Base-by-base conservation (phyloP, 257 asterid genomes). In the Scutellaria baicalensis region DNA sequence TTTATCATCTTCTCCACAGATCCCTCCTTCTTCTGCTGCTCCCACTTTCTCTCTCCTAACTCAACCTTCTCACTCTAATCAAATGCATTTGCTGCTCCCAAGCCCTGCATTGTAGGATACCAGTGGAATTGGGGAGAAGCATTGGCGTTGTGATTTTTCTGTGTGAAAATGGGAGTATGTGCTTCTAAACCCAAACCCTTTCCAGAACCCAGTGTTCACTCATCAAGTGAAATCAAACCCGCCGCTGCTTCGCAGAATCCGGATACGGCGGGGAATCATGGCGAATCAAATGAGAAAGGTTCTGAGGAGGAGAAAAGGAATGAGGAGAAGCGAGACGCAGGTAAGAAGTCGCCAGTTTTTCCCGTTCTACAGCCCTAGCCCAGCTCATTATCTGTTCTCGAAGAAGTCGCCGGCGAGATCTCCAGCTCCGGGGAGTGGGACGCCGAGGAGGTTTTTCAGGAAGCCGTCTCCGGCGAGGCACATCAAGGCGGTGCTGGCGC, bases 401-500 rank as follows among this genome's bases (percentile, higher is more conserved):
- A 91, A 88, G 84, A 84, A 86, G 72, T 88, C 97, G 51, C 94
- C 95, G 80, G 88, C 87, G 77, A 88, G 95, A 85, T 85, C 95
- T 80, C 82, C 83, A 47, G 75, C 82, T 27, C 68, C 67, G 35
- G 72, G 78, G 45, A 58, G 68, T 3, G 85, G 84, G n/a, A 91
- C 97, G 23, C 97, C 96, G 31, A 70, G 79, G 79, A 79, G 91
- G 69, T 82, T 88, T 71, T 84, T 90, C 64, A 86, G 80, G 77
- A 80, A 83, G 20, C 90, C 96, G 70, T 90, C 97, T n/a, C 97
- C 97, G 64, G 91, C 95, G 69, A 90, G 84, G 92, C 96, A 88
- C 80, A 91, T 91, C 64, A 84, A 85, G 88, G 88, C 97, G 44
- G 56, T 88, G 56, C 80, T 88, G 59, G 95, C 96, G 9, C 78